Conservation (phyloP, 2,329 filamentous ascomycete genomes). For the Penicillium sp. region DNA sequence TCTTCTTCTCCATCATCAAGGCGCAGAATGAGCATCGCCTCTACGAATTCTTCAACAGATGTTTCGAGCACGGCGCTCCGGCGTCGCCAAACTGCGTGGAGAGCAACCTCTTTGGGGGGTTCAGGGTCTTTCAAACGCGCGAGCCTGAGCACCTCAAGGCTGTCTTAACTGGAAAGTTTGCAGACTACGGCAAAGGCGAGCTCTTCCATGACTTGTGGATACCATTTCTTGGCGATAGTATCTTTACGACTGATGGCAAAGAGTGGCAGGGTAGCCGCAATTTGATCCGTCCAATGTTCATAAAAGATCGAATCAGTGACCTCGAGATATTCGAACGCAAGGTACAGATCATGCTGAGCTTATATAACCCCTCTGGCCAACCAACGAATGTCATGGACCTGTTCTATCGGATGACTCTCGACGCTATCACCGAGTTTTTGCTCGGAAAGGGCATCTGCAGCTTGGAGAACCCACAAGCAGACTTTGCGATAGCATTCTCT, state of each 20-base stretch:
- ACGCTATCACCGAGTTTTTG: conserved; percentile 12
- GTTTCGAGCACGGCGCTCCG: neutral
- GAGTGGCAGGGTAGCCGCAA: conserved; percentile 9
- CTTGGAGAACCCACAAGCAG: conserved; percentile 11
- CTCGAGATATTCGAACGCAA: conserved; percentile 15
- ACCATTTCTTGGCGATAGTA: conserved; percentile 5
- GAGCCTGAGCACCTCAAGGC: conserved; percentile 11
- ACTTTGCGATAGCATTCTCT: conserved; percentile 12
- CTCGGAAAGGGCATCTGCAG: conserved; percentile 12
- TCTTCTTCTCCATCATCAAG: conserved; percentile 8
- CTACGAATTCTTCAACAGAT: conserved; percentile 8
- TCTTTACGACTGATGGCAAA: conserved; percentile 11
- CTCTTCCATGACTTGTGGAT: conserved; percentile 8
- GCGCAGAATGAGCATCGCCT: conserved; percentile 12
- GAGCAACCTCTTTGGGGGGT: conserved; percentile 9
- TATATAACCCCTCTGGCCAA: conserved; percentile 3
- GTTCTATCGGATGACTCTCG: conserved; percentile 15
- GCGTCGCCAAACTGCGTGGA: conserved; percentile 15
- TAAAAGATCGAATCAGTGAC: conserved; percentile 11
- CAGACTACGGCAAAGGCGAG: conserved; percentile 12
- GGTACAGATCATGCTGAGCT: conserved; percentile 10
- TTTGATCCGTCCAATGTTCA: conserved; percentile 11
- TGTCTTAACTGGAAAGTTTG: conserved; percentile 2
- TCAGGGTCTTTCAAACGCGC: conserved; percentile 8
- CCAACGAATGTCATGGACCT: conserved; percentile 12